Evolutionary conservation across 495 filamentous ascomycete species (phyloP).

Genomic region (Daldinia concentrica): DNA sequence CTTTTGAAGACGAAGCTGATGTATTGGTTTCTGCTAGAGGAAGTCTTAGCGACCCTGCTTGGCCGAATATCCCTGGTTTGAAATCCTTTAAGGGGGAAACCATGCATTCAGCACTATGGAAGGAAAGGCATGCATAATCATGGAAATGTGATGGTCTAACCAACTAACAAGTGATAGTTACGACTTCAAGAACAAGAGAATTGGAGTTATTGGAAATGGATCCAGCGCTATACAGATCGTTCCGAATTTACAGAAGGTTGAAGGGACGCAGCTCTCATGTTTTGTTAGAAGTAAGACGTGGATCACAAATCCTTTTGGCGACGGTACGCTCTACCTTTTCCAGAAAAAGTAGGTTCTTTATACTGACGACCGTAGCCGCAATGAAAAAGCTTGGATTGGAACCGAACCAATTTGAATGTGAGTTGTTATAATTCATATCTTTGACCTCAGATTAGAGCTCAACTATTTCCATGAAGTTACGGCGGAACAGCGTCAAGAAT

Average conservation of each 20-base stretch:
- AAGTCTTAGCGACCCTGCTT: conserved; percentile 67
- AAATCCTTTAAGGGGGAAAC: conserved; percentile 62
- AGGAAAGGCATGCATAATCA: conserved; percentile 35
- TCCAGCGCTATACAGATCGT: conserved; percentile 78
- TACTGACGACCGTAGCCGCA: conserved; percentile 31
- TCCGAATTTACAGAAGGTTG: conserved; percentile 66
- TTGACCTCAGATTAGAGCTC: not conserved
- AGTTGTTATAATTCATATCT: conserved; percentile 12
- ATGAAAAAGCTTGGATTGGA: conserved; percentile 54
- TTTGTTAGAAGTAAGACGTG: conserved; percentile 77
- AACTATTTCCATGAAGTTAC: conserved; percentile 41
- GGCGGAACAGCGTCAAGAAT: conserved; percentile 46
- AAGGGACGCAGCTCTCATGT: conserved; percentile 64
- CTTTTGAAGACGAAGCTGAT: conserved; percentile 56
- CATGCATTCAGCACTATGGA: conserved; percentile 67
- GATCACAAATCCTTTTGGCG: conserved; percentile 59
- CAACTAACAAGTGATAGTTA: conserved; percentile 48
- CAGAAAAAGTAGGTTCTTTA: not conserved
- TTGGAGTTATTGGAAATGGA: conserved; percentile 65
- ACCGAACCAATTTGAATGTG: conserved; percentile 49
- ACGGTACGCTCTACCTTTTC: conserved; percentile 40
- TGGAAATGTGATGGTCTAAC: not conserved
- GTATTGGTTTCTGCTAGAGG: conserved; percentile 73
- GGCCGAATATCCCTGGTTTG: conserved; percentile 67
- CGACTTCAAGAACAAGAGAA: conserved; percentile 59